Conservation (phyloP, 495 filamentous ascomycete genomes). For the Talaromyces adpressus region DNA sequence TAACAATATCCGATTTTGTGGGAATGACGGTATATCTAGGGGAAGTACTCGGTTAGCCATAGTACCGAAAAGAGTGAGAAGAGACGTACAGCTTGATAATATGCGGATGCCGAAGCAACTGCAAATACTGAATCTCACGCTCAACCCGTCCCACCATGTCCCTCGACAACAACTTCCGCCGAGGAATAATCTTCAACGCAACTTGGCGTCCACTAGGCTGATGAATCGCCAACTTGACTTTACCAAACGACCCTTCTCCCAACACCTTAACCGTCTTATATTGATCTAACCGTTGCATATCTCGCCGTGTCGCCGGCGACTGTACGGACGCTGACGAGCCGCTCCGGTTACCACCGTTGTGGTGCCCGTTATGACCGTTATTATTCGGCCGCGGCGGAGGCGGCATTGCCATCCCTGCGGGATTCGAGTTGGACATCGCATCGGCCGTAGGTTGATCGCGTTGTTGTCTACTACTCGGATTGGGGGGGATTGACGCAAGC, state of each 20-base stretch:
- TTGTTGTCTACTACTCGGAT: conserved; percentile 24
- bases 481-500: conserved; percentile 61
- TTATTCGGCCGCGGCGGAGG: conserved; percentile 35
- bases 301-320: conserved; percentile 39
- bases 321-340: conserved; percentile 22
- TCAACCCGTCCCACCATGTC: conserved; percentile 98
- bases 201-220: conserved; percentile 87
- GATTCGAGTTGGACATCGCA: conserved; percentile 19
- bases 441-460: conserved; percentile 23
- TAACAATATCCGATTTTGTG: conserved; percentile 87
- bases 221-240: conserved; percentile 94
- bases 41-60: conserved; percentile 12
- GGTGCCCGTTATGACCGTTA: conserved; percentile 15
- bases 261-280: conserved; percentile 87
- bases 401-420: conserved; percentile 42
- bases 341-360: conserved; percentile 8
- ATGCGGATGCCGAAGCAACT: conserved; percentile 90
- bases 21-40: conserved; percentile 91
- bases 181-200: conserved; percentile 92
- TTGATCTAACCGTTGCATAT: conserved; percentile 77
- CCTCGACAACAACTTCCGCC: conserved; percentile 87
- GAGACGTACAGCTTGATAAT: conserved; percentile 90
- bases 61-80: not conserved
- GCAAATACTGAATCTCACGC: conserved; percentile 95
- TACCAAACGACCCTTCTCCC: conserved; percentile 94